phyloP scores from a whole-genome alignment of 108 stramenopile species.

The Craspedostauros australis region DNA sequence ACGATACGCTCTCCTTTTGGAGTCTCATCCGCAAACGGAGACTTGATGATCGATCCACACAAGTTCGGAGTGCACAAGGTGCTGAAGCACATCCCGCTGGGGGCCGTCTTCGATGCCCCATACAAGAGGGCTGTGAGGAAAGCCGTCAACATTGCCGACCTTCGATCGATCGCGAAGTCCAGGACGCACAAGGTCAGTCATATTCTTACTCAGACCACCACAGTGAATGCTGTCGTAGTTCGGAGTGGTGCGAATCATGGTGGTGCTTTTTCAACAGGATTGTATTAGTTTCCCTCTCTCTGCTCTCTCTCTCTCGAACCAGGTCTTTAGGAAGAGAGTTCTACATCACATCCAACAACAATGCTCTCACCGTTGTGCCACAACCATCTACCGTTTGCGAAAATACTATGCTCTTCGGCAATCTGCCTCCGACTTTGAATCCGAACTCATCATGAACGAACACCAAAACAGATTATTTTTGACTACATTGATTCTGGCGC shows the following conservation, averaged over 20 bases:
- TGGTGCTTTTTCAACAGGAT: neutral
- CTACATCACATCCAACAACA: too few species aligned
- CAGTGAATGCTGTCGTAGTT: neutral
- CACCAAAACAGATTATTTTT: slow-evolving; percentile 78
- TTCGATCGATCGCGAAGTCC: slow-evolving; percentile 50
- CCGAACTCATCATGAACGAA: neutral
- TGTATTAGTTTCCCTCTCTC: too few species aligned
- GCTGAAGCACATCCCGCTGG: slow-evolving; percentile 49
- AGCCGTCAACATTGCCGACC: slow-evolving; percentile 75
- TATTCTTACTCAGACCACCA: neutral
- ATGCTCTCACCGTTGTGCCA: too few species aligned
- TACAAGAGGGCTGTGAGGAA: slow-evolving; percentile 45
- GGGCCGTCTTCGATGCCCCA: slow-evolving; percentile 62
- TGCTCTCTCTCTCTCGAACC: too few species aligned
- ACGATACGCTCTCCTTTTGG: too few species aligned
- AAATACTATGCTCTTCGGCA: too few species aligned
- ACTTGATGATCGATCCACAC: slow-evolving; percentile 49
- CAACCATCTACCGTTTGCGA: too few species aligned
- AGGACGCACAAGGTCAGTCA: slow-evolving; percentile 71
- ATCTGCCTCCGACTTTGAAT: neutral
- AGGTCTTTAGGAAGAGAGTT: too few species aligned
- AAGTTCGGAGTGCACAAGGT: slow-evolving; percentile 74
- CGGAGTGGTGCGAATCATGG: neutral
- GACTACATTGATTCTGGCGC: slow-evolving; percentile 78
- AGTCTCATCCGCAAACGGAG: too few species aligned